Conservation (phyloP, 352 stramenopile genomes). For the Phytopythium oedochilum region DNA sequence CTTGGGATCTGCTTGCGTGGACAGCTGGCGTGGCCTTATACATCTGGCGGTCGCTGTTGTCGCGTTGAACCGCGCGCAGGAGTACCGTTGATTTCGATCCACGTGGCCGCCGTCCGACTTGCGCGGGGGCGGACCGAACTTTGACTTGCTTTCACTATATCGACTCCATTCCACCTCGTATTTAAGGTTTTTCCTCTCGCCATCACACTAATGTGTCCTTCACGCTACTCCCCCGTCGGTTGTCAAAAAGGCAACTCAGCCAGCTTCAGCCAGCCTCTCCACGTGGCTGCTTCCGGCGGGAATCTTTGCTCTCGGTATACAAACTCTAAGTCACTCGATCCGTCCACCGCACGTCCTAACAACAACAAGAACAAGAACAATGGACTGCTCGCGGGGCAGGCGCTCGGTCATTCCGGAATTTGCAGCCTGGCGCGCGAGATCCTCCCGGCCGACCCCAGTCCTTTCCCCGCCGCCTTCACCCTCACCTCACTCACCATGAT, state of each 20-base stretch:
- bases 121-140: background rate
- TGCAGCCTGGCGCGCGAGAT: background rate
- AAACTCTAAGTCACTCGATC: background rate
- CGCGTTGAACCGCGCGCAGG: background rate
- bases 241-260: constrained; percentile 1
- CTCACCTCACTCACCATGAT: constrained; percentile 43
- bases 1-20: background rate
- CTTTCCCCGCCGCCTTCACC: background rate
- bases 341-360: too few relatives aligned
- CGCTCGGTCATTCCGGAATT: constrained; percentile 4
- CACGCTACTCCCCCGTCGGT: background rate
- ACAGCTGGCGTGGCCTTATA: background rate
- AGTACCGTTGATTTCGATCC: constrained; percentile 5
- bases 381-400: too few relatives aligned
- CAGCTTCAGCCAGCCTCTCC: constrained; percentile 2
- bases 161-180: background rate
- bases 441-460: background rate
- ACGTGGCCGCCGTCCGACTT: constrained; percentile 7
- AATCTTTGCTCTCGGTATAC: constrained; percentile 2
- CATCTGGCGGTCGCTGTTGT: background rate
- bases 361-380: too few relatives aligned
- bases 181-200: background rate
- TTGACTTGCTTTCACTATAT: background rate
- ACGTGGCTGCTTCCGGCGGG: constrained; percentile 4
- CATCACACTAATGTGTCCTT: constrained; percentile 1